phyloP scores from a whole-genome alignment of 129 eudicot genomes.

The Deinandra increscens region DNA sequence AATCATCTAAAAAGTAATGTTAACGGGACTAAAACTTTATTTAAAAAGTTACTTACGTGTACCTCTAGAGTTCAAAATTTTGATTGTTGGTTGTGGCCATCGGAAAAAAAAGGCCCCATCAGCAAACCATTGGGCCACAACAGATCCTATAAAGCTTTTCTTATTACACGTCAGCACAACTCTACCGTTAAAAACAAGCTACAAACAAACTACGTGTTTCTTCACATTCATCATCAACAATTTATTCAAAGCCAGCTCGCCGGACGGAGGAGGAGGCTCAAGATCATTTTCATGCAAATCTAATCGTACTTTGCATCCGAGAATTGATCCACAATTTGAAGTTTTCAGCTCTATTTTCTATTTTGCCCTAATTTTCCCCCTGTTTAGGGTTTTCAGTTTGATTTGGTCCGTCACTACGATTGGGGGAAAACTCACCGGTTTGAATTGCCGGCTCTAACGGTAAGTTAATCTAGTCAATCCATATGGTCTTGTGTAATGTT shows the following conservation, averaged over 20 bases:
- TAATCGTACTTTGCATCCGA: conserved; percentile 14
- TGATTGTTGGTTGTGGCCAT: not conserved
- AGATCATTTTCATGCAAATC: conserved; percentile 1
- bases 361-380: conserved; percentile 26
- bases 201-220: not conserved
- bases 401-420: conserved; percentile 6
- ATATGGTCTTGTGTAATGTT: not conserved
- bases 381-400: conserved; percentile 27
- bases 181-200: conserved; percentile 16
- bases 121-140: not conserved
- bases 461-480: conserved; percentile 18
- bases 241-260: conserved; percentile 13
- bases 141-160: conserved; percentile 24
- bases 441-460: conserved; percentile 6
- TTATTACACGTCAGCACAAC: conserved; percentile 22
- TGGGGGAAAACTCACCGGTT: conserved; percentile 8
- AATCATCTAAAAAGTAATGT: too few relatives aligned
- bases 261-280: conserved; percentile 11
- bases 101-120: conserved; percentile 3
- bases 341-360: not conserved
- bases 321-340: not conserved
- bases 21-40: too few relatives aligned
- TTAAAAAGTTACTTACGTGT: too few relatives aligned
- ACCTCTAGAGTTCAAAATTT: not conserved
- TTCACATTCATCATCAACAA: conserved; percentile 13